Base-by-base conservation (phyloP, 306 rosid genomes). In the Cyclanthera cordifolia region DNA sequence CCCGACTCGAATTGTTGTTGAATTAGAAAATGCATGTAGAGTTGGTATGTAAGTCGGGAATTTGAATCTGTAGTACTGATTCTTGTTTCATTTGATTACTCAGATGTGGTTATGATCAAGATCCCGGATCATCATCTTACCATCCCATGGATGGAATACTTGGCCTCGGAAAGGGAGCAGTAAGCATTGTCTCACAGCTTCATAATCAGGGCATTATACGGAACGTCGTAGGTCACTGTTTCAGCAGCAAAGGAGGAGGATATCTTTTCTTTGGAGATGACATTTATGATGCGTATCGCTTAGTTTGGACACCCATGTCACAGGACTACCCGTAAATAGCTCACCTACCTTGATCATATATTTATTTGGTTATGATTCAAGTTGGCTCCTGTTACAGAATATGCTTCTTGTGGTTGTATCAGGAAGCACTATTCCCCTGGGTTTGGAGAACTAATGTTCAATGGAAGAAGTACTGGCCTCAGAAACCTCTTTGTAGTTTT, bases 91-190 rank as follows among this genome's bases (percentile, higher is more conserved):
- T 43, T 69, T 45, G 72, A 74, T 54, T 57, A 19, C 56, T 43
- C 85, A 92, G 96, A 72, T 92, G 97, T 79, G 97, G 97, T 76
- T 92, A 87, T 73, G 88, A 92, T 78, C 97, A 89, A 78, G 10
- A 71, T 67, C 83, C 93, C 30, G 85, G 85, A 55, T 69, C 88
- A 37, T 83, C 88, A 37, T 83, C 87, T 76, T 60, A 67, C 70
- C 95, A 84, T 65, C 90, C 95, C 5, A 75, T 81, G 53, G 97
- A 92, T 61, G 97, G 97, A 76, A 71, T 92, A 48, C 90, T 92
- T 8, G 97, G 97, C 54, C 85, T 92, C n/a, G 97, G 97, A 23
- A 82, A 83, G 72, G 97, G 97, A 56, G 82, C 88, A 41, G 53
- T 95, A 61, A 89, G 95, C 79, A 77, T 89, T 34, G 61, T 87